Percentiles rank a stretch among this genome's conserved stretches.
These are phyloP conservation scores for Backusella sp. DNA, from an alignment of 192 early-diverging fungal species.

Conservation along the genomic window DNA sequence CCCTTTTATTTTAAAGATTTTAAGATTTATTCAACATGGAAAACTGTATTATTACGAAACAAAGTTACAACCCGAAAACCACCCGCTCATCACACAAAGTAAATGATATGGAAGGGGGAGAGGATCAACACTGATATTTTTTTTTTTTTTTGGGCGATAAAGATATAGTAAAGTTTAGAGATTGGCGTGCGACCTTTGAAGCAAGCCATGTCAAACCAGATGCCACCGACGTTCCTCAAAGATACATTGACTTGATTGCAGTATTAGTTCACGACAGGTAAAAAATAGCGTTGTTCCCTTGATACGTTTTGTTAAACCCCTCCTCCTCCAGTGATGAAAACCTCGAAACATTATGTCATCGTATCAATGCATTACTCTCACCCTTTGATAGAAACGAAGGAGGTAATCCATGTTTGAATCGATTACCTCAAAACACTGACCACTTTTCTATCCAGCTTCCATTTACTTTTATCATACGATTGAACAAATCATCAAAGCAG, in stretches of 20 bases:
- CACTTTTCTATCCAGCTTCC: neutral
- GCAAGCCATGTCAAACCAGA: neutral
- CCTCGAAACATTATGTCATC: neutral
- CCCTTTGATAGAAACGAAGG: constrained; percentile 26
- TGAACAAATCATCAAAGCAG: neutral
- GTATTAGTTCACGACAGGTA: constrained; percentile 15
- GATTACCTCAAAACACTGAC: no score
- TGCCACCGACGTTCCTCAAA: constrained; percentile 8
- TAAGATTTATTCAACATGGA: neutral
- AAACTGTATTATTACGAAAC: neutral
- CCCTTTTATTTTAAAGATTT: neutral
- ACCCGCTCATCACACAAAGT: neutral
- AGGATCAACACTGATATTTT: no score
- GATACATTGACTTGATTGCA: constrained; percentile 7
- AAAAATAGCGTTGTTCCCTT: no score
- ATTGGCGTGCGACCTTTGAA: neutral
- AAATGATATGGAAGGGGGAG: neutral
- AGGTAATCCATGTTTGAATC: constrained; percentile 4
- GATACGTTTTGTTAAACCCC: no score
- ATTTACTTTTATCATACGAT: constrained; percentile 9
- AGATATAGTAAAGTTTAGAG: constrained; percentile 3
- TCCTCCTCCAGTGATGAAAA: constrained; percentile 11
- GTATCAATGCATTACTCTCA: constrained; percentile 11
- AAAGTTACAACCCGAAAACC: neutral
- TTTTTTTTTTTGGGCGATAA: no score